phyloP scores from a whole-genome alignment of 2,329 filamentous ascomycete species.

The Aspergillus puulaauensis region DNA sequence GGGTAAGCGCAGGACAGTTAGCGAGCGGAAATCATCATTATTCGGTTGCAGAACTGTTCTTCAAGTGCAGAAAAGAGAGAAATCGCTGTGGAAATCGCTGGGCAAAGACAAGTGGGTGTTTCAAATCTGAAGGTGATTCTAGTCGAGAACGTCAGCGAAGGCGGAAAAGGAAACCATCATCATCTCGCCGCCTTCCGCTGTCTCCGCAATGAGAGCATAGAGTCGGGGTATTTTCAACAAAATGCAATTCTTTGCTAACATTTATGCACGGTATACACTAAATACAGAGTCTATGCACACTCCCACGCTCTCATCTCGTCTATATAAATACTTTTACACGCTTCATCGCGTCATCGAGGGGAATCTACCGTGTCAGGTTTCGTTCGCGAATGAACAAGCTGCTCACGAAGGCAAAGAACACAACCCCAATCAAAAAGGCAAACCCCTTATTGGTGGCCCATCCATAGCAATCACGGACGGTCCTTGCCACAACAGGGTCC shows the following conservation, averaged over 20 bases:
- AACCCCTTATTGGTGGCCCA: constrained; percentile 54
- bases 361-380: constrained; percentile 41
- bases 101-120: background rate
- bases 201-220: background rate
- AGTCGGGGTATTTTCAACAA: background rate
- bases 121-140: background rate
- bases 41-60: background rate
- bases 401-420: constrained; percentile 48
- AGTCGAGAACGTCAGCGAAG: background rate
- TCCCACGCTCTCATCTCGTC: background rate
- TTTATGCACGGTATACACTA: background rate
- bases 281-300: background rate
- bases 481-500: constrained; percentile 56
- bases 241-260: background rate
- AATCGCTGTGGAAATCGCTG: background rate
- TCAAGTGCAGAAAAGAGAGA: background rate
- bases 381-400: constrained; percentile 58
- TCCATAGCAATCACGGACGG: constrained; percentile 69
- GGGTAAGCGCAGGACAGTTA: constrained; percentile 4
- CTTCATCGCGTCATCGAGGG: background rate
- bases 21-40: background rate
- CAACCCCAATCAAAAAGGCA: constrained; percentile 50
- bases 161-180: background rate
- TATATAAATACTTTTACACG: background rate
- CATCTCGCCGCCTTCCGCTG: no score